Evolutionary conservation across 2,329 filamentous ascomycete species (phyloP).

Genomic region (Chaetomiaceae sp.): DNA sequence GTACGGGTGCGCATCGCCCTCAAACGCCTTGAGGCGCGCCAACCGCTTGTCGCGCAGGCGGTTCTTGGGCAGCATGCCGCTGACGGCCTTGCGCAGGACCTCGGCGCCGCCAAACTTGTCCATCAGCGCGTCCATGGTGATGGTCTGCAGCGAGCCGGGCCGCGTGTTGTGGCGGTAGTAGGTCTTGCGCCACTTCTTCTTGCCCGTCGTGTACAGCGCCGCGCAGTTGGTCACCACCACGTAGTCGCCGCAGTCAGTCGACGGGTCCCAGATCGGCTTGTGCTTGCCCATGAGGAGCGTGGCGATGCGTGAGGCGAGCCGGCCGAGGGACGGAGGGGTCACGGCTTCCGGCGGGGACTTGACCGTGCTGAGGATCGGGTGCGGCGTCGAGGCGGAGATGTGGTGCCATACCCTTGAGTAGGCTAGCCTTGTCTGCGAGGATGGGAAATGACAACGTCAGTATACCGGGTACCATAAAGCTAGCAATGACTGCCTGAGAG

Average conservation of each 20-base stretch:
- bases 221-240: conserved; percentile 89
- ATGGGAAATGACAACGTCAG: neutral
- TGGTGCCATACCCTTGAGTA: conserved; percentile 96
- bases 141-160: conserved; percentile 76
- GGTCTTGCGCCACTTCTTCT: conserved; percentile 87
- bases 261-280: conserved; percentile 96
- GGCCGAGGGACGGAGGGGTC: conserved; percentile 75
- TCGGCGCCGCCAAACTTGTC: conserved; percentile 90
- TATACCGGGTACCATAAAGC: neutral
- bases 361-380: conserved; percentile 50
- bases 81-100: conserved; percentile 83
- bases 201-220: conserved; percentile 79
- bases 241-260: conserved; percentile 98
- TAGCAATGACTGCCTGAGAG: neutral
- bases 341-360: conserved; percentile 45
- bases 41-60: conserved; percentile 79
- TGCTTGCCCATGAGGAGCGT: conserved; percentile 94
- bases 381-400: conserved; percentile 62
- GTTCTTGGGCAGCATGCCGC: conserved; percentile 98
- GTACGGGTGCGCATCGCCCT: conserved; percentile 88
- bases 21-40: conserved; percentile 88
- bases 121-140: conserved; percentile 94
- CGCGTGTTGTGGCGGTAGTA: conserved; percentile 94
- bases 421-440: conserved; percentile 78
- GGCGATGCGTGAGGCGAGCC: conserved; percentile 82